Percentiles rank a stretch among this genome's conserved stretches.
phyloP scores from a whole-genome alignment of 2,329 filamentous ascomycete genomes.

The Arthrobotrys musiformis region DNA sequence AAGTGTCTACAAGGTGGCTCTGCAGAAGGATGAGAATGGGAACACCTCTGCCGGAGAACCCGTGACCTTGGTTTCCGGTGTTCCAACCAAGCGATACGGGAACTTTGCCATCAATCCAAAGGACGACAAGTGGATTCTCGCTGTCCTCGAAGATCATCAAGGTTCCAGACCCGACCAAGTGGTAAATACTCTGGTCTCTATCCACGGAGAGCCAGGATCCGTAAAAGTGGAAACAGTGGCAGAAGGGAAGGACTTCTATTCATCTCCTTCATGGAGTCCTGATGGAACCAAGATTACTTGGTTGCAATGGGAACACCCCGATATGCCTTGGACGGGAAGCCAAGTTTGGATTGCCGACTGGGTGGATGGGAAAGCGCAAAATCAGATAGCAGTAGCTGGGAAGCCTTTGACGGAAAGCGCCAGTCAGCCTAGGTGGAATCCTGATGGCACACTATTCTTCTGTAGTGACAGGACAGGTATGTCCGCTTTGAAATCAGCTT shows the following conservation, averaged over 20 bases:
- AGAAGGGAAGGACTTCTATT: slow-evolving; percentile 68
- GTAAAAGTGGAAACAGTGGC: slow-evolving; percentile 63
- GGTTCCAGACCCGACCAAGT: slow-evolving; percentile 60
- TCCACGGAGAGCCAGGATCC: slow-evolving; percentile 57
- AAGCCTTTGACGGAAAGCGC: slow-evolving; percentile 63
- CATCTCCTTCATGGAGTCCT: slow-evolving; percentile 66
- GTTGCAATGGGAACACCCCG: slow-evolving; percentile 69
- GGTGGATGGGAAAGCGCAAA: slow-evolving; percentile 61
- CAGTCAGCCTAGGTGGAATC: slow-evolving; percentile 67
- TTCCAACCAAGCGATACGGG: slow-evolving; percentile 10
- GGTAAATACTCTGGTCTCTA: slow-evolving; percentile 61
- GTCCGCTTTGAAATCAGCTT: not conserved
- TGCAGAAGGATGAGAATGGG: slow-evolving; percentile 5
- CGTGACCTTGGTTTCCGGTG: not conserved
- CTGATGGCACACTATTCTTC: slow-evolving; percentile 67
- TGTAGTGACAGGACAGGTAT: slow-evolving; percentile 64
- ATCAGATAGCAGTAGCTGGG: slow-evolving; percentile 64
- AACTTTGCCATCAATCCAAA: slow-evolving; percentile 46
- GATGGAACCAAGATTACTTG: slow-evolving; percentile 66
- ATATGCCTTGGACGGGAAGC: slow-evolving; percentile 67
- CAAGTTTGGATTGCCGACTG: slow-evolving; percentile 66
- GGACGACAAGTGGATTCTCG: slow-evolving; percentile 64
- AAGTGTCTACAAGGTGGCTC: slow-evolving; percentile 25
- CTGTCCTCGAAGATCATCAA: slow-evolving; percentile 68
- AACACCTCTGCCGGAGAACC: slow-evolving; percentile 1